These are phyloP conservation scores for Tulasnella calospora DNA, from an alignment of 768 basidiomycete species.

Conservation along the genomic window DNA sequence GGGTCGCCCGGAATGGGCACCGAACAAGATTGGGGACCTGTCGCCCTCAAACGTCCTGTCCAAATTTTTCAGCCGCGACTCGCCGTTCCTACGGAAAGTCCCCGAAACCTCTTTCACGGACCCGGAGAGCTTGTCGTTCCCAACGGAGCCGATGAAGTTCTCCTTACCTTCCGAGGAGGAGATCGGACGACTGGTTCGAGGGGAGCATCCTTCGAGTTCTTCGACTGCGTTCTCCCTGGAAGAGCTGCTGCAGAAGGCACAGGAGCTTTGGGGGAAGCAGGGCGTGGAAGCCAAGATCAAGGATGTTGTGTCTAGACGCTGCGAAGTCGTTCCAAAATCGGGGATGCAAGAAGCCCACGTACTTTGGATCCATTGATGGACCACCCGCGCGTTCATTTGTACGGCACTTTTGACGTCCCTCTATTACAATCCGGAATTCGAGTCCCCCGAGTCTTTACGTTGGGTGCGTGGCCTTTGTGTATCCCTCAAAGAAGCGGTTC, in stretches of 20 bases:
- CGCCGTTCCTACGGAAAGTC: slow-evolving; percentile 45
- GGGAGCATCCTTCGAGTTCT: slow-evolving; percentile 58
- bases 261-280: slow-evolving; percentile 37
- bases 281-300: slow-evolving; percentile 72
- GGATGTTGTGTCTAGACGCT: slow-evolving; percentile 69
- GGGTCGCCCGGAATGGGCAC: slow-evolving; percentile 66
- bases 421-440: neutral
- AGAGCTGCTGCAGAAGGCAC: slow-evolving; percentile 56
- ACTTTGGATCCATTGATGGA: slow-evolving; percentile 19
- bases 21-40: slow-evolving; percentile 57
- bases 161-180: slow-evolving; percentile 75
- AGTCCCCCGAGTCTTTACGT: neutral
- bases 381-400: neutral
- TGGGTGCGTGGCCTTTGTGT: neutral
- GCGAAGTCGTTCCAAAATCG: slow-evolving; percentile 54
- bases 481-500: neutral
- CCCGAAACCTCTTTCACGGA: slow-evolving; percentile 47
- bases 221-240: slow-evolving; percentile 55
- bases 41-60: slow-evolving; percentile 49
- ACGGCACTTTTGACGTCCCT: neutral
- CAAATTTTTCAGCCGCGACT: slow-evolving; percentile 62
- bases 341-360: slow-evolving; percentile 35
- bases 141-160: slow-evolving; percentile 39
- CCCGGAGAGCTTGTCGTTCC: slow-evolving; percentile 26
- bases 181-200: slow-evolving; percentile 61